A percentile compares a stretch with the other conserved stretches of the same genome.
Conservation (phyloP, 2,329 filamentous ascomycete genomes). For the Aciculosporium take region DNA sequence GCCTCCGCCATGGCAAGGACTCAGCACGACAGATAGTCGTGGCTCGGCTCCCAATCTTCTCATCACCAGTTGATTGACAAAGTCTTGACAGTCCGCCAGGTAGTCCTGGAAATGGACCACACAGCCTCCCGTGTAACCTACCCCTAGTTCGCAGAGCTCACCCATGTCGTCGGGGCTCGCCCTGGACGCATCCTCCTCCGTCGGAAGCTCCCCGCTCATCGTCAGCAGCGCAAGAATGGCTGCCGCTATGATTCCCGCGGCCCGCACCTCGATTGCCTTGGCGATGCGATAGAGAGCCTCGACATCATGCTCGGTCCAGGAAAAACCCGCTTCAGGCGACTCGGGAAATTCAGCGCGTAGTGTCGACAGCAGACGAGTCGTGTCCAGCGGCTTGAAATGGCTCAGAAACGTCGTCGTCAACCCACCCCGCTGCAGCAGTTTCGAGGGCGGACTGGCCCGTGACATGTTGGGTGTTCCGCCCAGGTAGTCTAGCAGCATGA, state of each 20-base stretch:
- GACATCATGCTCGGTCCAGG: slow-evolving; percentile 49
- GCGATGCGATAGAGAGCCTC: slow-evolving; percentile 50
- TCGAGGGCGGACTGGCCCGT: slow-evolving; percentile 35
- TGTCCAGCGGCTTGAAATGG: slow-evolving; percentile 44
- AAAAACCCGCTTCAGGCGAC: slow-evolving; percentile 31
- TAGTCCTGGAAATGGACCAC: slow-evolving; percentile 70
- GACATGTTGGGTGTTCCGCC: slow-evolving; percentile 26
- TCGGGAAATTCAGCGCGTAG: slow-evolving; percentile 40
- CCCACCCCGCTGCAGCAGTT: slow-evolving; percentile 43
- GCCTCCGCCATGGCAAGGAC: slow-evolving; percentile 46
- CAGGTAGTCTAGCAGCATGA: slow-evolving; percentile 55
- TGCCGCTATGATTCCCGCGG: slow-evolving; percentile 60
- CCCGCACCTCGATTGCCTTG: slow-evolving; percentile 55
- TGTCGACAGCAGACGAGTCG: slow-evolving; percentile 28
- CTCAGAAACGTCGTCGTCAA: slow-evolving; percentile 62
- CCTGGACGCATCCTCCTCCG: slow-evolving; percentile 11
- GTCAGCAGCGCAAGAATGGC: slow-evolving; percentile 56
- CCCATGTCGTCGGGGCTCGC: slow-evolving; percentile 1
- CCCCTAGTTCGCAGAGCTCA: slow-evolving; percentile 42
- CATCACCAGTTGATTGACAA: slow-evolving; percentile 42
- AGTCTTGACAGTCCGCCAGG: slow-evolving; percentile 52
- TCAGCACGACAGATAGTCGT: slow-evolving; percentile 33
- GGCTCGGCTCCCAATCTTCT: slow-evolving; percentile 14
- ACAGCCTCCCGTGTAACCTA: slow-evolving; percentile 68
- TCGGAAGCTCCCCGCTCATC: slow-evolving; percentile 51